A percentile compares a stretch with the other conserved stretches of the same genome.
These are phyloP conservation scores for Lophium mytilinum DNA, from an alignment of 495 filamentous ascomycete genomes.

Conservation along the genomic window DNA sequence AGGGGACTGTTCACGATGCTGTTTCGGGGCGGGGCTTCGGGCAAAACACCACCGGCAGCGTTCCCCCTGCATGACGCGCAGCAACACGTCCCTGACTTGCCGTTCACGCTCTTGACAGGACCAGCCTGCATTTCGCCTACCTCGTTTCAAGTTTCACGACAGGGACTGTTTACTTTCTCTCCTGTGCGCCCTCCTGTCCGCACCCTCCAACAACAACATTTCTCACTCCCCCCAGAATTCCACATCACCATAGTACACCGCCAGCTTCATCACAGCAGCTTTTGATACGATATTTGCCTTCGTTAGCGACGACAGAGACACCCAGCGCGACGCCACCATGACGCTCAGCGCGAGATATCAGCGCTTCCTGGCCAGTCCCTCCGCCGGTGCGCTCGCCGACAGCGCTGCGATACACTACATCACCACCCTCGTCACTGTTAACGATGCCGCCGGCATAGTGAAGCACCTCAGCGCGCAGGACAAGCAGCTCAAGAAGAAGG, in stretches of 20 bases:
- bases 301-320: neutral
- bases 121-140: too few species aligned
- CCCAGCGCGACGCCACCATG: slow-evolving; percentile 37
- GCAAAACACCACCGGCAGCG: too few species aligned
- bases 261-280: neutral
- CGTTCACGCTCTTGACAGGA: too few species aligned
- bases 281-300: neutral
- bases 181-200: too few species aligned
- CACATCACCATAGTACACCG: neutral
- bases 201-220: too few species aligned
- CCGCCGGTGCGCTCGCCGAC: slow-evolving; percentile 52
- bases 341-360: slow-evolving; percentile 64
- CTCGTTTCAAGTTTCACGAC: too few species aligned
- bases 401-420: slow-evolving; percentile 84
- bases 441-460: slow-evolving; percentile 60
- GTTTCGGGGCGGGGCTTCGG: too few species aligned
- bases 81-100: too few species aligned
- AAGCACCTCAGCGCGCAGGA: slow-evolving; percentile 64
- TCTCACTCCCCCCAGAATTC: neutral
- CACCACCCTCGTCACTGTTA: slow-evolving; percentile 71
- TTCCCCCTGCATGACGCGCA: too few species aligned
- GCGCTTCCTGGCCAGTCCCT: slow-evolving; percentile 67
- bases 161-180: too few species aligned
- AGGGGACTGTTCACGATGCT: too few species aligned
- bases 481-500: slow-evolving; percentile 67